A percentile compares a stretch with the other conserved stretches of the same genome.
Evolutionary conservation across 208 protist species (phyloP).

Genomic region (Trypanosoma caninum): DNA sequence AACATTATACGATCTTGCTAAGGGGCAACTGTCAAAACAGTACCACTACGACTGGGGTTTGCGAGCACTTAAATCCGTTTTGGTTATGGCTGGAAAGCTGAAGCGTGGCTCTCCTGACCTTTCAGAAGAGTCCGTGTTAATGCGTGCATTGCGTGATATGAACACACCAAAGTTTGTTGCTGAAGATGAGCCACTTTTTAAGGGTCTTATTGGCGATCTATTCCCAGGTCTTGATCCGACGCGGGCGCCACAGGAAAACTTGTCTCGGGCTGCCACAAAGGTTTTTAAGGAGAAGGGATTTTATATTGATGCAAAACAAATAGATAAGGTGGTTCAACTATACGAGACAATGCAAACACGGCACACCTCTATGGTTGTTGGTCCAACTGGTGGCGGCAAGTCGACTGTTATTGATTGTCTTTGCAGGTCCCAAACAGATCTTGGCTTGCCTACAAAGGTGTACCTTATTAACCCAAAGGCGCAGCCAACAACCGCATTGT

Average conservation of each 20-base stretch:
- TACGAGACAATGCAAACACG: constrained; percentile 99
- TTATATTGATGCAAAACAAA: constrained; percentile 87
- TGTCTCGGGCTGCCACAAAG: constrained; percentile 91
- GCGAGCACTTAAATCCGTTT: constrained; percentile 97
- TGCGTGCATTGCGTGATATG: constrained; percentile 99
- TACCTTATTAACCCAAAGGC: constrained; percentile 99
- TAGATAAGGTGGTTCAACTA: constrained; percentile 98
- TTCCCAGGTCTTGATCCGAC: constrained; percentile 96
- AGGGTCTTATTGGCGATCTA: constrained; percentile 97
- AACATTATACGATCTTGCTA: constrained; percentile 97
- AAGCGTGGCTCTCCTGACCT: constrained; percentile 95
- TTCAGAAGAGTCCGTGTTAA: constrained; percentile 97
- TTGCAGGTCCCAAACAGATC: constrained; percentile 89
- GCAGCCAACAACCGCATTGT: constrained; percentile 94
- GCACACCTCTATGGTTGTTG: constrained; percentile 99
- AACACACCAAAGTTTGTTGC: constrained; percentile 99
- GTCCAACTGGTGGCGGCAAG: constrained; percentile 97
- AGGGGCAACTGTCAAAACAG: constrained; percentile 98
- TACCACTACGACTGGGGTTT: constrained; percentile 99
- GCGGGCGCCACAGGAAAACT: constrained; percentile 93
- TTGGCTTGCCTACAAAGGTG: constrained; percentile 92
- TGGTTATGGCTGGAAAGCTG: constrained; percentile 98
- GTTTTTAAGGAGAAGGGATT: constrained; percentile 78
- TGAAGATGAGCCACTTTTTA: constrained; percentile 98
- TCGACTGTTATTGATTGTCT: constrained; percentile 96